phyloP scores from a whole-genome alignment of 192 early-diverging fungal species.

The Umbelopsis isabellina region DNA sequence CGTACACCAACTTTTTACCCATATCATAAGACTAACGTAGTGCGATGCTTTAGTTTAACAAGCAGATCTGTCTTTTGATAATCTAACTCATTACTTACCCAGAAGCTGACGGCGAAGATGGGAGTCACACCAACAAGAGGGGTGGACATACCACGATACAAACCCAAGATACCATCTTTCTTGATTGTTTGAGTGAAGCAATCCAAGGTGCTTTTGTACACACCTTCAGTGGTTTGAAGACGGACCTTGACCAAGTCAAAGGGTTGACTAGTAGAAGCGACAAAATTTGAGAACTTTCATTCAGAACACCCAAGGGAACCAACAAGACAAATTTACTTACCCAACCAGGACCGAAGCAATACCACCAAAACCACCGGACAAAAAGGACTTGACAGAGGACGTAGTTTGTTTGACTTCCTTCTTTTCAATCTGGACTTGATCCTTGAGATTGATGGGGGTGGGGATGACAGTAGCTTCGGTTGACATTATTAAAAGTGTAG shows the following conservation, averaged over 20 bases:
- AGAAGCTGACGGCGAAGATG: slow-evolving; percentile 95
- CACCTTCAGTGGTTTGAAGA: slow-evolving; percentile 85
- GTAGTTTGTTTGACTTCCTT: slow-evolving; percentile 35
- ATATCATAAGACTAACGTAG: slow-evolving; percentile 64
- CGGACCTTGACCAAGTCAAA: slow-evolving; percentile 94
- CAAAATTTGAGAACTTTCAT: background rate
- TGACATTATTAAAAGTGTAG: slow-evolving; percentile 3
- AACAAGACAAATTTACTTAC: slow-evolving; percentile 37
- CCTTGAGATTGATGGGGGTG: background rate
- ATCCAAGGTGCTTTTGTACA: slow-evolving; percentile 87
- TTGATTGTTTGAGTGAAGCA: slow-evolving; percentile 90
- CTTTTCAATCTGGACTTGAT: background rate
- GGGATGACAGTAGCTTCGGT: slow-evolving; percentile 4
- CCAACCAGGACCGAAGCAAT: slow-evolving; percentile 79
- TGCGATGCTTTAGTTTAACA: slow-evolving; percentile 26
- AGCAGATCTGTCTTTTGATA: slow-evolving; percentile 7
- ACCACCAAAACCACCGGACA: slow-evolving; percentile 93
- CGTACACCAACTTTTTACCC: slow-evolving; percentile 72
- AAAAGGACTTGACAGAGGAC: slow-evolving; percentile 80
- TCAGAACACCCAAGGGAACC: background rate
- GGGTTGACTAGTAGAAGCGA: slow-evolving; percentile 59
- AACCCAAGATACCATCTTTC: slow-evolving; percentile 86
- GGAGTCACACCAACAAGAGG: slow-evolving; percentile 94
- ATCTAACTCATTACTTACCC: slow-evolving; percentile 51
- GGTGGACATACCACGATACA: slow-evolving; percentile 95